phyloP scores from a whole-genome alignment of 345 rosid genomes.

The Raphanus sativus region DNA sequence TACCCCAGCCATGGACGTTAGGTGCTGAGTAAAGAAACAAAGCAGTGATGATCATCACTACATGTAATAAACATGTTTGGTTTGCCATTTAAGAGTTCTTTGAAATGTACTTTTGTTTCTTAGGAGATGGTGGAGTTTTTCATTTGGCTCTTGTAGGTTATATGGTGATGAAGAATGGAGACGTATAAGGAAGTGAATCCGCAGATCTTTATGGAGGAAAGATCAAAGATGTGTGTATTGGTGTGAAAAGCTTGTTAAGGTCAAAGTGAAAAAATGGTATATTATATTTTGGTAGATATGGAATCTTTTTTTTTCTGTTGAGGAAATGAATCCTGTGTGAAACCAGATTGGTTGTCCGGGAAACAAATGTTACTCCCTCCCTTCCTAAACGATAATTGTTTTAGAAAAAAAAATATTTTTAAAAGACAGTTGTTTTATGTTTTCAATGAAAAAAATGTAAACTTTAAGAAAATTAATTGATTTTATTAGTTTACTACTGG shows the following conservation, averaged over 20 bases:
- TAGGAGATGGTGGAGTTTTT: not conserved
- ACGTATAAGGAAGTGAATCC: conserved; percentile 13
- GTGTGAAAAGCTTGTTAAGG: conserved; percentile 2
- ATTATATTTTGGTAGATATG: not conserved
- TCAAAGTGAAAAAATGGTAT: not conserved
- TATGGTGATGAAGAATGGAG: conserved; percentile 11
- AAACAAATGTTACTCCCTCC: conserved; percentile 7
- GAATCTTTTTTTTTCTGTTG: not conserved
- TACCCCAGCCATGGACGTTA: conserved; percentile 55
- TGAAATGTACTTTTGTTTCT: not conserved
- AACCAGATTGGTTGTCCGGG: conserved; percentile 1
- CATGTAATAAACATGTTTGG: conserved; percentile 16
- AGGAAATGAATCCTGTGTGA: conserved; percentile 28
- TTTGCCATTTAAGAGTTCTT: conserved; percentile 16
- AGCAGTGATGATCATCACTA: conserved; percentile 17
- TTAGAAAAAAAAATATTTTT: too few species aligned
- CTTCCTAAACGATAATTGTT: too few species aligned
- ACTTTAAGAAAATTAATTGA: too few species aligned
- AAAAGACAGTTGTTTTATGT: too few species aligned
- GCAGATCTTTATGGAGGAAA: not conserved
- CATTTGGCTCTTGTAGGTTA: not conserved
- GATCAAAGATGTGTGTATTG: not conserved
- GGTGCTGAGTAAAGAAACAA: conserved; percentile 29
- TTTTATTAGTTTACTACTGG: too few species aligned
- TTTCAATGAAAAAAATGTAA: too few species aligned